Percentiles rank a stretch among this genome's conserved stretches.
phyloP scores from a whole-genome alignment of 2,329 filamentous ascomycete species.

The Aspergillus sp. region DNA sequence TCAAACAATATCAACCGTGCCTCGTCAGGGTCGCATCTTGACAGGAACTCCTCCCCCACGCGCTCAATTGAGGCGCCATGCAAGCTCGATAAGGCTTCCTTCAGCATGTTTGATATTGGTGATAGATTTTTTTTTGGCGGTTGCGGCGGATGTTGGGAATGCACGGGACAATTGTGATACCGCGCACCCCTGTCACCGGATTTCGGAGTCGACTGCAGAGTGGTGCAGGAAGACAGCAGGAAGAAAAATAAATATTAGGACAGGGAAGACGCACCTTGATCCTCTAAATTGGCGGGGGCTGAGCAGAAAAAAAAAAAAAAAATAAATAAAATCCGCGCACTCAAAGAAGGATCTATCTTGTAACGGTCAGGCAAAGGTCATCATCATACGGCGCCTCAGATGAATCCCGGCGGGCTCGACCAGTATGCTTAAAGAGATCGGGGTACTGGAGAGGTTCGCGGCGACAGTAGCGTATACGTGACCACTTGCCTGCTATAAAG shows the following conservation, averaged over 20 bases:
- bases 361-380: not conserved
- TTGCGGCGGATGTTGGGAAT: slow-evolving; percentile 15
- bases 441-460: not conserved
- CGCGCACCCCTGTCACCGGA: not conserved
- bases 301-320: not conserved
- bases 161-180: not conserved
- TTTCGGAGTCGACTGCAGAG: slow-evolving; percentile 5
- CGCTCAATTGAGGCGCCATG: not conserved
- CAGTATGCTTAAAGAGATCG: not conserved
- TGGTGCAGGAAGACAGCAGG: not conserved
- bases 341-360: not conserved
- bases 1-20: not conserved
- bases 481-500: slow-evolving; percentile 4
- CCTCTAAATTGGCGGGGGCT: not conserved
- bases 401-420: not conserved
- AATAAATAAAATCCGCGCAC: not conserved
- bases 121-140: slow-evolving; percentile 11
- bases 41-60: not conserved
- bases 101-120: not conserved
- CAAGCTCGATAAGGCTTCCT: not conserved
- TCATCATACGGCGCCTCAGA: not conserved
- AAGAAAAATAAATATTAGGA: not conserved
- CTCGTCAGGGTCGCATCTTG: not conserved
- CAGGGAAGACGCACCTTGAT: not conserved
- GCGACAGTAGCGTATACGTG: slow-evolving; percentile 8